These are phyloP conservation scores for Cynanchum wilfordii DNA, from an alignment of 257 asterid species.

Conservation along the genomic window DNA sequence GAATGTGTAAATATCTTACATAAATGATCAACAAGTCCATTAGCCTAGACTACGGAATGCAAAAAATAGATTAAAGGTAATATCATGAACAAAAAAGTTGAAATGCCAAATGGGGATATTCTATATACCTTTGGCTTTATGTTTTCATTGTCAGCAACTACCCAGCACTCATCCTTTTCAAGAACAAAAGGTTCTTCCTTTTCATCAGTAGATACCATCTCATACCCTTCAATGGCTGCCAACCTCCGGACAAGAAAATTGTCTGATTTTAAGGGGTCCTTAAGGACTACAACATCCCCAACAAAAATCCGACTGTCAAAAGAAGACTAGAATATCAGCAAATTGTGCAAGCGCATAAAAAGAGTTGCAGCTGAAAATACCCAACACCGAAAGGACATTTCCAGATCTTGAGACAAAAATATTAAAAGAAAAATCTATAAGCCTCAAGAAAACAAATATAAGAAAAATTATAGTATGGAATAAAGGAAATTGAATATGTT, in stretches of 20 bases:
- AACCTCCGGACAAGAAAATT: slow-evolving; percentile 71
- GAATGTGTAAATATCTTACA: too few species aligned
- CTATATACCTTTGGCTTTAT: slow-evolving; percentile 59
- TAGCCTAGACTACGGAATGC: too few species aligned
- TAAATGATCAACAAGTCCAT: background rate
- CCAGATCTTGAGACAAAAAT: background rate
- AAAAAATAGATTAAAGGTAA: background rate
- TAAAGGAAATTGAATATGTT: background rate
- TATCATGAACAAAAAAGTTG: background rate
- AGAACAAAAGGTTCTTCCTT: slow-evolving; percentile 73
- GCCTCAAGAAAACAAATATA: background rate
- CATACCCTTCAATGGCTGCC: slow-evolving; percentile 79
- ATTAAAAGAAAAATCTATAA: background rate
- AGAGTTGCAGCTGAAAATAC: background rate
- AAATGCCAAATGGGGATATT: background rate
- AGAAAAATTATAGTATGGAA: background rate
- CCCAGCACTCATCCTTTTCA: slow-evolving; percentile 80
- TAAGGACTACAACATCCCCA: slow-evolving; percentile 76
- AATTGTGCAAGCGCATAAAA: background rate
- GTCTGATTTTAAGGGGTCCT: slow-evolving; percentile 51
- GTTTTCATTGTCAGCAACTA: slow-evolving; percentile 62
- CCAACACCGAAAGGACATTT: background rate
- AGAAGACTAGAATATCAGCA: slow-evolving; percentile 5
- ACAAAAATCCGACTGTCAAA: slow-evolving; percentile 52
- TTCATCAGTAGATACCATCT: slow-evolving; percentile 67